phyloP scores from a whole-genome alignment of 2,329 filamentous ascomycete species.

The Trichoderma arundinaceum region DNA sequence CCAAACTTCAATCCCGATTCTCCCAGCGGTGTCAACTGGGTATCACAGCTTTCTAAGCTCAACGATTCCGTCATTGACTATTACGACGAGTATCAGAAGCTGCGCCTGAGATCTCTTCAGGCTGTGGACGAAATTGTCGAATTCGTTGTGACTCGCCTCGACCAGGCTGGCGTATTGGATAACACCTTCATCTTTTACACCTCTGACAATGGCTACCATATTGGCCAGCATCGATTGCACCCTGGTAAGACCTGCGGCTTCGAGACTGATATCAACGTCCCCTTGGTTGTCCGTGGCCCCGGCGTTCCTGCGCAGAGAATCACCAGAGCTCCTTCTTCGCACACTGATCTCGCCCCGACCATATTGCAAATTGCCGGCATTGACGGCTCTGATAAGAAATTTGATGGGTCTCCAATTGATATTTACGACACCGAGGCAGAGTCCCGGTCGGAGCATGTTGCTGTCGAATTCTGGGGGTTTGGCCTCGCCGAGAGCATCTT shows the following conservation, averaged over 20 bases:
- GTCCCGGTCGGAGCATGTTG: constrained; percentile 56
- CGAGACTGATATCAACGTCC: constrained; percentile 65
- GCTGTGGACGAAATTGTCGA: constrained; percentile 62
- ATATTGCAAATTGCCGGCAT: constrained; percentile 54
- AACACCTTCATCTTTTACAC: constrained; percentile 66
- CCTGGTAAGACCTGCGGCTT: constrained; percentile 64
- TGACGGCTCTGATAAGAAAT: constrained; percentile 48
- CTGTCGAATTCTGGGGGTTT: constrained; percentile 62
- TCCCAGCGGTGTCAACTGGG: constrained; percentile 52
- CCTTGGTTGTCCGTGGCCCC: constrained; percentile 62
- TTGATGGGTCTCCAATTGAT: constrained; percentile 62
- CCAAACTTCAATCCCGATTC: constrained; percentile 69
- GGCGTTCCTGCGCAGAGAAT: constrained; percentile 50
- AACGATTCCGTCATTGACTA: constrained; percentile 51
- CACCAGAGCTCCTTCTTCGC: constrained; percentile 59
- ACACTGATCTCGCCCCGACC: constrained; percentile 68
- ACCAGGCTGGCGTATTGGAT: constrained; percentile 56
- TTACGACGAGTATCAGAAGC: constrained; percentile 58
- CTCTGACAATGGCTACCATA: constrained; percentile 66
- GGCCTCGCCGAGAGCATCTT: constrained; percentile 47
- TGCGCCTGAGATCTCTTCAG: constrained; percentile 58
- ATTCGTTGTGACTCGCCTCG: constrained; percentile 45
- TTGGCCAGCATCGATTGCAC: constrained; percentile 63
- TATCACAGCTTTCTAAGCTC: constrained; percentile 50
- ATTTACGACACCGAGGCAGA: constrained; percentile 43